phyloP scores from a whole-genome alignment of 192 early-diverging fungal genomes.

The Entomortierella parvispora region DNA sequence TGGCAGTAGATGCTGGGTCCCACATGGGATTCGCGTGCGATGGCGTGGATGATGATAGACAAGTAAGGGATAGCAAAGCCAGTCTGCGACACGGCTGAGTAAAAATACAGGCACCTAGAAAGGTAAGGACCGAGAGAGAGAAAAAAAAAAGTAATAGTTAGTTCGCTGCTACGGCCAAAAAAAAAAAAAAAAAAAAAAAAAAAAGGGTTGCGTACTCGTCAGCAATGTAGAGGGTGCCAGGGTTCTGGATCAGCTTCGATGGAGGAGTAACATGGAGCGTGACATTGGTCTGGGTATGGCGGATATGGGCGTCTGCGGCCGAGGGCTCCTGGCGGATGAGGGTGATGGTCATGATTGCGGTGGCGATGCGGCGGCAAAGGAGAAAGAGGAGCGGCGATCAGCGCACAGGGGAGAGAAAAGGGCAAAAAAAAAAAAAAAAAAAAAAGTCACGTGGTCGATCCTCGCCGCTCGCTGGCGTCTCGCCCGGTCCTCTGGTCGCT shows the following conservation, averaged over 20 bases:
- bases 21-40: constrained; percentile 61
- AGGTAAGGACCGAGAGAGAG: too few species aligned
- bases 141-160: too few species aligned
- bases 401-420: too few species aligned
- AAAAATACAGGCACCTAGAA: constrained; percentile 67
- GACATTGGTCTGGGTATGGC: constrained; percentile 38
- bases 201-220: constrained; percentile 30
- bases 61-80: constrained; percentile 70
- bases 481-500: too few species aligned
- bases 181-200: background rate
- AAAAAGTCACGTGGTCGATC: too few species aligned
- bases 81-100: constrained; percentile 51
- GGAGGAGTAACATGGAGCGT: constrained; percentile 44
- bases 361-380: too few species aligned
- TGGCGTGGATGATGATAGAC: constrained; percentile 76
- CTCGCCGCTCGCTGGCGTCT: too few species aligned
- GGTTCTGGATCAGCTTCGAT: constrained; percentile 38
- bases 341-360: constrained; percentile 42
- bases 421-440: too few species aligned
- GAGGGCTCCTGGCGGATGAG: constrained; percentile 42
- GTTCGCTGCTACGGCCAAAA: too few species aligned
- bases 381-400: too few species aligned
- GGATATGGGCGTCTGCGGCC: constrained; percentile 24
- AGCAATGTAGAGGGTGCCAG: constrained; percentile 45
- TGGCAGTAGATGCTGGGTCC: constrained; percentile 75